phyloP scores from a whole-genome alignment of 805 yeast genomes.

The Myxozyma udenii region DNA sequence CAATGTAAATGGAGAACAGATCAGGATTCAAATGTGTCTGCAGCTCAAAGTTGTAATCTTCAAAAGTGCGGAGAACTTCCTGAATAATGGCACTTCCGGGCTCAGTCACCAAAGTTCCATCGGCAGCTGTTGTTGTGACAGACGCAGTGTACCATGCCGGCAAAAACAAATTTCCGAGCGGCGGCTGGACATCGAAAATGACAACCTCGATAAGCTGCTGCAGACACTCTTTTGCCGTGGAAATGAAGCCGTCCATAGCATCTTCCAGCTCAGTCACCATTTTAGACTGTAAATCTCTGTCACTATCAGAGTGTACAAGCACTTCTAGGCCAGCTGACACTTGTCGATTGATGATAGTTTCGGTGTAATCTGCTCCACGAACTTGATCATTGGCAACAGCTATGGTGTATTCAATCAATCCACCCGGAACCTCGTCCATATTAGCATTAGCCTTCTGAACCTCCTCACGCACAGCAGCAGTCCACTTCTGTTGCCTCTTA shows the following conservation, averaged over 20 bases:
- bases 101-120: conserved; percentile 6
- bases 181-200: conserved; percentile 65
- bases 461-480: conserved; percentile 42
- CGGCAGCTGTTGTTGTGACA: conserved; percentile 20
- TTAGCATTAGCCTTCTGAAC: conserved; percentile 49
- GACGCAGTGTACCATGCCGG: conserved; percentile 66
- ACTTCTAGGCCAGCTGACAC: conserved; percentile 48
- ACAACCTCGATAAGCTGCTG: conserved; percentile 57
- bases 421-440: conserved; percentile 57
- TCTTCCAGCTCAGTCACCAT: conserved; percentile 45
- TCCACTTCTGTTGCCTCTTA: conserved; percentile 63
- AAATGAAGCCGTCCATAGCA: conserved; percentile 76
- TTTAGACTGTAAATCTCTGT: conserved; percentile 10
- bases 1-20: conserved; percentile 53
- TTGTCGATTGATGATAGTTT: conserved; percentile 62
- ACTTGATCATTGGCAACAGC: conserved; percentile 85
- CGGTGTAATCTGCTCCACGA: conserved; percentile 65
- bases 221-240: conserved; percentile 64
- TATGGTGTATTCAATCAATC: conserved; percentile 72
- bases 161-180: conserved; percentile 60
- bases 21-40: conserved; percentile 52
- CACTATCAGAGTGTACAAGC: conserved; percentile 24
- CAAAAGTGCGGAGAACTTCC: conserved; percentile 67
- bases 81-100: conserved; percentile 40
- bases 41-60: conserved; percentile 69